Conservation (phyloP, 495 filamentous ascomycete species). For the Aspergillus haitiensis region DNA sequence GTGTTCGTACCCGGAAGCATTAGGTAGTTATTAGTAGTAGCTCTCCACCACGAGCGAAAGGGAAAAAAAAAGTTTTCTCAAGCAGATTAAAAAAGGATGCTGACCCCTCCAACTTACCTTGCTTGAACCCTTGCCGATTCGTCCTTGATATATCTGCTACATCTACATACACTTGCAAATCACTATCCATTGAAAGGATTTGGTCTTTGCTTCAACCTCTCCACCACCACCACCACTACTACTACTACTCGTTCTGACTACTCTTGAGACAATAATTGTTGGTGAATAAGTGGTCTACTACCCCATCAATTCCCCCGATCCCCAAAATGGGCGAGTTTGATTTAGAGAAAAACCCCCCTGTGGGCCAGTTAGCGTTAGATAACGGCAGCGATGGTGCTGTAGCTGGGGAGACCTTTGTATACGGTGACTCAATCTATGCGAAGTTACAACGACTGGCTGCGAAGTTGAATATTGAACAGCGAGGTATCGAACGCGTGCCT, state of each 20-base stretch:
- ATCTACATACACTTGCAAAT: too few relatives aligned
- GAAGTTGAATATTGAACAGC: conserved; percentile 69
- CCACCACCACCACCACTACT: too few relatives aligned
- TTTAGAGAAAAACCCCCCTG: conserved; percentile 44
- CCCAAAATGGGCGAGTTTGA: conserved; percentile 33
- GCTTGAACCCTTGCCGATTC: too few relatives aligned
- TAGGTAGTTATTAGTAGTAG: conserved; percentile 19
- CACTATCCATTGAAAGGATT: too few relatives aligned
- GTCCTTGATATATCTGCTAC: too few relatives aligned
- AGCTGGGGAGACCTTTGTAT: conserved; percentile 59
- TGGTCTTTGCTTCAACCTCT: too few relatives aligned
- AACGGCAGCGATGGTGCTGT: conserved; percentile 57
- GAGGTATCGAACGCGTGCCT: conserved; percentile 81
- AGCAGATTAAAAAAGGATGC: too few relatives aligned
- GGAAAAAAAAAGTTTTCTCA: too few relatives aligned
- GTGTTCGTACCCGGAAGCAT: conserved; percentile 12
- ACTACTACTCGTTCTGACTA: too few relatives aligned
- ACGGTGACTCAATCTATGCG: conserved; percentile 62
- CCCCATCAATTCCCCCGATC: conserved; percentile 21
- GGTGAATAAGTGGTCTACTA: neutral
- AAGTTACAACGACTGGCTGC: conserved; percentile 69
- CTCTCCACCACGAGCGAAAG: conserved; percentile 4
- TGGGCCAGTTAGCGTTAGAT: conserved; percentile 43
- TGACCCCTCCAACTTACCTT: too few relatives aligned
- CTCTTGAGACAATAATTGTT: too few relatives aligned